Evolutionary conservation across 2,329 filamentous ascomycete species (phyloP).

Genomic region (Xylaria multiplex): DNA sequence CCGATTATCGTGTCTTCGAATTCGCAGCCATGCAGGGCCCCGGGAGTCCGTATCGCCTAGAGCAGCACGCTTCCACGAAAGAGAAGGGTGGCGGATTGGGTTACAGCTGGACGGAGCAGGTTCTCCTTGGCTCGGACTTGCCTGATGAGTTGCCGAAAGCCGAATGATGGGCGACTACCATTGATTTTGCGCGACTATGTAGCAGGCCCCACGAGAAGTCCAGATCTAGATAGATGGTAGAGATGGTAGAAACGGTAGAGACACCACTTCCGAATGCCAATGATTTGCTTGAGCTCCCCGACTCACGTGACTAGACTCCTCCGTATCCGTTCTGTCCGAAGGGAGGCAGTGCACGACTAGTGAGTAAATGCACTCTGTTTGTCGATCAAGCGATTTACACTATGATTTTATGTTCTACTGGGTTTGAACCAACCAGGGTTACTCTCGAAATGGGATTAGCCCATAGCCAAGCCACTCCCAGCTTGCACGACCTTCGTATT

Average conservation of each 20-base stretch:
- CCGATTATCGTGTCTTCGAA: constrained; percentile 72
- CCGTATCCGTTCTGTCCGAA: too few relatives aligned
- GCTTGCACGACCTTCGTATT: constrained; percentile 21
- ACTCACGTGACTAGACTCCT: neutral
- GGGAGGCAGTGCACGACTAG: neutral
- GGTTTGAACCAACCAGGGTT: too few relatives aligned
- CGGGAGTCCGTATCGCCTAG: constrained; percentile 50
- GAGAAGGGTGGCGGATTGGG: constrained; percentile 62
- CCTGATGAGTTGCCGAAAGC: constrained; percentile 49
- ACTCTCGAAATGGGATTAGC: neutral
- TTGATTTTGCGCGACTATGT: neutral
- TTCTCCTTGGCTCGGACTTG: constrained; percentile 53
- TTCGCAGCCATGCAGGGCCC: constrained; percentile 50
- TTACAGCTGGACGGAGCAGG: constrained; percentile 54
- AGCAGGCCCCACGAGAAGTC: neutral
- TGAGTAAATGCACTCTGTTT: neutral
- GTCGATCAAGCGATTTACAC: neutral
- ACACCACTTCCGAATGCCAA: neutral
- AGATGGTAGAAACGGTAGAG: too few relatives aligned
- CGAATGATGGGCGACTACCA: constrained; percentile 16
- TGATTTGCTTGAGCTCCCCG: neutral
- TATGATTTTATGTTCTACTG: too few relatives aligned
- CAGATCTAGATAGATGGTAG: too few relatives aligned
- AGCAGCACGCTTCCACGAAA: constrained; percentile 61
- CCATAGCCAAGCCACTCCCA: constrained; percentile 17